Evolutionary conservation across 2,329 filamentous ascomycete species (phyloP).

Genomic region (Claviceps spartinae): DNA sequence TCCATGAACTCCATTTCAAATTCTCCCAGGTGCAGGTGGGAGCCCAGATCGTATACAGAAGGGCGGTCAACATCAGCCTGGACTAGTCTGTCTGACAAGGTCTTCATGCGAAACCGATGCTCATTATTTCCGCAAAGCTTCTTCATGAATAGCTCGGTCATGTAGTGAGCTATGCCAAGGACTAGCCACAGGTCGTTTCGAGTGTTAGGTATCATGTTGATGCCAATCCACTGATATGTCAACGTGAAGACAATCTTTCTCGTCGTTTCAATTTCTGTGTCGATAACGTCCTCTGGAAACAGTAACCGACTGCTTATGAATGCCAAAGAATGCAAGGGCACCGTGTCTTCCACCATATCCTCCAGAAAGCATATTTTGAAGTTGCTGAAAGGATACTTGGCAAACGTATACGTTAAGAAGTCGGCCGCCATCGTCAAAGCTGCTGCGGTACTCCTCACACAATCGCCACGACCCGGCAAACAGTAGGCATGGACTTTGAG

Average conservation of each 20-base stretch:
- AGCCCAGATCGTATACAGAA: slow-evolving; percentile 68
- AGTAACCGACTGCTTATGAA: slow-evolving; percentile 79
- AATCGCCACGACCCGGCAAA: slow-evolving; percentile 65
- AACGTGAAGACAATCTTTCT: slow-evolving; percentile 70
- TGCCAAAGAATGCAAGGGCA: slow-evolving; percentile 68
- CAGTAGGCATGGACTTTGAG: slow-evolving; percentile 87
- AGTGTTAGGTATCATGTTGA: slow-evolving; percentile 77
- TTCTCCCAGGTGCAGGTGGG: slow-evolving; percentile 62
- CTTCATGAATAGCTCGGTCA: slow-evolving; percentile 87
- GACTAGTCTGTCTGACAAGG: slow-evolving; percentile 67
- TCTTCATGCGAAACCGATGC: slow-evolving; percentile 80
- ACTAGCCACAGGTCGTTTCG: slow-evolving; percentile 78
- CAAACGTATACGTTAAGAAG: slow-evolving; percentile 76
- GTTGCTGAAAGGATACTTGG: slow-evolving; percentile 78
- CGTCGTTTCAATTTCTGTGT: slow-evolving; percentile 71
- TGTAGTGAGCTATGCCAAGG: slow-evolving; percentile 82
- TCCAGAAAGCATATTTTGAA: slow-evolving; percentile 94
- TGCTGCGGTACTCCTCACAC: slow-evolving; percentile 76
- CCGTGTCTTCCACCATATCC: slow-evolving; percentile 63
- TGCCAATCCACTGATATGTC: slow-evolving; percentile 86
- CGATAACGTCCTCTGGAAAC: slow-evolving; percentile 72
- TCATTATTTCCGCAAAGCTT: slow-evolving; percentile 89
- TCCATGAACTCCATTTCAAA: slow-evolving; percentile 85
- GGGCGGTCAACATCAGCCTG: slow-evolving; percentile 71
- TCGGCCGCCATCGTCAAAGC: slow-evolving; percentile 82